Conservation (phyloP, 257 asterid species). For the Petrea volubilis region DNA sequence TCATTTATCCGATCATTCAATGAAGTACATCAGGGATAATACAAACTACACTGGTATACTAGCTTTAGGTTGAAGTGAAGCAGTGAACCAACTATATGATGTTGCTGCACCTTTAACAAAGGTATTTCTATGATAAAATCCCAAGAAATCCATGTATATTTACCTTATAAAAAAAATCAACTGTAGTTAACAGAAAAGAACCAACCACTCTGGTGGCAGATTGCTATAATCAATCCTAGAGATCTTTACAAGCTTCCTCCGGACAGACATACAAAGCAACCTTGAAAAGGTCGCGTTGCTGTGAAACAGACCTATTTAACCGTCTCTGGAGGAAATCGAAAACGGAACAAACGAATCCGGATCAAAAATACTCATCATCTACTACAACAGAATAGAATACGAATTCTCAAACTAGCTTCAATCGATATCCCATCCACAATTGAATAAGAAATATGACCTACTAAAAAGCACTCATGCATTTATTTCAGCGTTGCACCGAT, state of each 20-base stretch:
- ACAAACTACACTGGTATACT: too few species aligned
- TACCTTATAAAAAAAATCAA: neutral
- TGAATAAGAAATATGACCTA: neutral
- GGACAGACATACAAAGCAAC: too few species aligned
- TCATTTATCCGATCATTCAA: too few species aligned
- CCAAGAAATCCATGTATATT: neutral
- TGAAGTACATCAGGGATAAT: too few species aligned
- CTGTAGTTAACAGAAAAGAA: neutral
- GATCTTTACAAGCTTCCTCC: conserved; percentile 29
- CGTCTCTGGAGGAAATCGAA: neutral
- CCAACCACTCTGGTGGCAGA: neutral
- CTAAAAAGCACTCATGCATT: conserved; percentile 37
- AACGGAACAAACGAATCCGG: neutral
- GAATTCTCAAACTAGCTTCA: neutral
- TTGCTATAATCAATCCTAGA: conserved; percentile 4
- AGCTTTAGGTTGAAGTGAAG: too few species aligned
- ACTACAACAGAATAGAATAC: neutral
- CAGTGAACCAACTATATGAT: too few species aligned
- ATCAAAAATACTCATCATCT: neutral
- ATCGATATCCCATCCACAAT: neutral
- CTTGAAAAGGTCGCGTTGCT: neutral
- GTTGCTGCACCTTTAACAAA: too few species aligned
- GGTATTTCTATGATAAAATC: too few species aligned
- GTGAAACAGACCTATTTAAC: neutral
- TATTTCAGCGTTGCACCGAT: conserved; percentile 75